Conservation (phyloP, 257 asterid genomes). For the Primulina huaijiensis region DNA sequence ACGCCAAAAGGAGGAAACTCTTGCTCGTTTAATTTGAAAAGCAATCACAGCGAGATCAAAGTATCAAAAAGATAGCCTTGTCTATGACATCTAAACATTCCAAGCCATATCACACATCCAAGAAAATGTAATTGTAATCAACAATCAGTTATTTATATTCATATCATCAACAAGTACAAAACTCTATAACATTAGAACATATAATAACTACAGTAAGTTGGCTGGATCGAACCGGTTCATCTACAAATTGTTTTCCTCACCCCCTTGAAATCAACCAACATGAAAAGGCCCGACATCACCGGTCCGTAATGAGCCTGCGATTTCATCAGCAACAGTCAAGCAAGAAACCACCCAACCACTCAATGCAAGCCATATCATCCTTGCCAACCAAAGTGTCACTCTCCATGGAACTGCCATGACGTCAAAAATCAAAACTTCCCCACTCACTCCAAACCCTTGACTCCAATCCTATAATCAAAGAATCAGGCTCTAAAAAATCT, state of each 20-base stretch:
- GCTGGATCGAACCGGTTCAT: constrained; percentile 17
- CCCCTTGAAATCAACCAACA: constrained; percentile 47
- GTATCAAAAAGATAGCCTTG: background rate
- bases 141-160: constrained; percentile 7
- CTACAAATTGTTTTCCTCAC: background rate
- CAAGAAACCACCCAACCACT: constrained; percentile 65
- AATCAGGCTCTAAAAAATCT: background rate
- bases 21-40: background rate
- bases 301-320: constrained; percentile 49
- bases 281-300: constrained; percentile 69
- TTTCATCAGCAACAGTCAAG: constrained; percentile 73
- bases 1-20: background rate
- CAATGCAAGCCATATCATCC: constrained; percentile 58
- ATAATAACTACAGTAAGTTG: background rate
- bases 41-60: background rate
- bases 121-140: constrained; percentile 17
- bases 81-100: background rate
- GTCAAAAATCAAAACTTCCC: constrained; percentile 8
- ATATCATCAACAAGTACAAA: constrained; percentile 13
- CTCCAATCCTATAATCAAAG: background rate
- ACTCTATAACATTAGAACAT: background rate
- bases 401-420: constrained; percentile 70
- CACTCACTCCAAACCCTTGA: background rate
- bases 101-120: constrained; percentile 7
- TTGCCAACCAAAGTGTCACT: constrained; percentile 48